Evolutionary conservation across 768 basidiomycete genomes (phyloP), one percentile per base, ranked within the genome.

Genomic region (Sarcomyxa edulis): DNA sequence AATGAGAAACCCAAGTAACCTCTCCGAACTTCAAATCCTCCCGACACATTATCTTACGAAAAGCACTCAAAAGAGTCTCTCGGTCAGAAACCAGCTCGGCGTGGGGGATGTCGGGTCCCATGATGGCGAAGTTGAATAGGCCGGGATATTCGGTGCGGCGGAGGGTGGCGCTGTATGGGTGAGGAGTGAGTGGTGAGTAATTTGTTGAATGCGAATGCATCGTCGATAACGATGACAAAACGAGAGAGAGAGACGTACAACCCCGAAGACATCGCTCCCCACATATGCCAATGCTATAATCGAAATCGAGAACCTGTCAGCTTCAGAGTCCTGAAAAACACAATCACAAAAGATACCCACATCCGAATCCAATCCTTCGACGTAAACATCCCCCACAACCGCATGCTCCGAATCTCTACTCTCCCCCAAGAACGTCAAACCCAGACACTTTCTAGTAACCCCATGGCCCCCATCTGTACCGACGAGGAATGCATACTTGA

Each of bases 1-100:
- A 64, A 7, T 46, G 49, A 4, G 53, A 54, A 18, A 55, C 32
- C 52, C 60, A 62, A 7, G 47, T 35, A 12, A 61, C 32, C 8
- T 58, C 49, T 18, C 50, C 49, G 33, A 58, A 54, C 30, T 47
- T 50, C 23, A 62, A 39, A 32, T 52, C 52, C 3, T 48, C 40
- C 32, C 52, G 39, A 58, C 39, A 39, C 42, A 53, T 32, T 47
- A 40, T 34, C 47, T 46, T 11, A 56, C 38, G 25, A 16, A 32
- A 29, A 7, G 31, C 11, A 9, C 25, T n/a, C 37, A 31, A 23
- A 7, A 43, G 21, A n/a, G 42, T 32, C 11, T 43, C 37, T 12
- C 22, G 21, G 26, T 39, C 37, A 16, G 30, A 23, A 15, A 32
- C 37, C 25, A 31, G 30, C 0, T 19, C 30, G 8, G 26, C 37